Evolutionary conservation across 2,329 filamentous ascomycete genomes (phyloP).

Genomic region (Trichoderma atrobrunneum): DNA sequence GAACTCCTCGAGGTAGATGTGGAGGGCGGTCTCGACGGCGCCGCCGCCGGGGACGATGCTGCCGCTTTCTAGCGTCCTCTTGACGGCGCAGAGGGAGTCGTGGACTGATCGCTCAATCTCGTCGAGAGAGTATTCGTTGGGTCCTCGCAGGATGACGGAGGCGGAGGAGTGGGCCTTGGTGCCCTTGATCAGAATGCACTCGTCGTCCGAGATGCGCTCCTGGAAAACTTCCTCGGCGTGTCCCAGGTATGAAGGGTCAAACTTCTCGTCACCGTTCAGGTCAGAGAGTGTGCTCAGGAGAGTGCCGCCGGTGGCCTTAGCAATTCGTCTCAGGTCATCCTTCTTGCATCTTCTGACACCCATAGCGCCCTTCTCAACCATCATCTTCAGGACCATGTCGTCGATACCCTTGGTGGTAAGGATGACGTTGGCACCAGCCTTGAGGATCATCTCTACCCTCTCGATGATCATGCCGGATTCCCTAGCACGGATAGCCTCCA

Average conservation of each 20-base stretch:
- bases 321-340: slow-evolving; percentile 93
- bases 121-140: slow-evolving; percentile 94
- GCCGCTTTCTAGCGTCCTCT: slow-evolving; percentile 93
- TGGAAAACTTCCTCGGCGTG: slow-evolving; percentile 95
- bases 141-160: slow-evolving; percentile 90
- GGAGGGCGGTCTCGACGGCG: slow-evolving; percentile 95
- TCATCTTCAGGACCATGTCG: slow-evolving; percentile 89
- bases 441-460: slow-evolving; percentile 94
- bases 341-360: slow-evolving; percentile 96
- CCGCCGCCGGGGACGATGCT: slow-evolving; percentile 95
- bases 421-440: slow-evolving; percentile 93
- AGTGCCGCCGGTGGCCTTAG: slow-evolving; percentile 91
- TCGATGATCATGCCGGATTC: slow-evolving; percentile 93
- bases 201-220: slow-evolving; percentile 97
- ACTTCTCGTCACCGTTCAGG: slow-evolving; percentile 95
- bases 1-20: slow-evolving; percentile 99
- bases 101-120: slow-evolving; percentile 99
- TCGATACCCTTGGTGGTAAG: slow-evolving; percentile 98
- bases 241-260: slow-evolving; percentile 85
- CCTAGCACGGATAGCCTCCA: slow-evolving; percentile 93
- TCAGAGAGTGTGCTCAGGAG: slow-evolving; percentile 92
- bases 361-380: slow-evolving; percentile 93
- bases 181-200: slow-evolving; percentile 95
- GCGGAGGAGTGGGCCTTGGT: slow-evolving; percentile 92
- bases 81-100: slow-evolving; percentile 94